Base-by-base conservation (phyloP, 306 rosid genomes). In the Quercus cerris region DNA sequence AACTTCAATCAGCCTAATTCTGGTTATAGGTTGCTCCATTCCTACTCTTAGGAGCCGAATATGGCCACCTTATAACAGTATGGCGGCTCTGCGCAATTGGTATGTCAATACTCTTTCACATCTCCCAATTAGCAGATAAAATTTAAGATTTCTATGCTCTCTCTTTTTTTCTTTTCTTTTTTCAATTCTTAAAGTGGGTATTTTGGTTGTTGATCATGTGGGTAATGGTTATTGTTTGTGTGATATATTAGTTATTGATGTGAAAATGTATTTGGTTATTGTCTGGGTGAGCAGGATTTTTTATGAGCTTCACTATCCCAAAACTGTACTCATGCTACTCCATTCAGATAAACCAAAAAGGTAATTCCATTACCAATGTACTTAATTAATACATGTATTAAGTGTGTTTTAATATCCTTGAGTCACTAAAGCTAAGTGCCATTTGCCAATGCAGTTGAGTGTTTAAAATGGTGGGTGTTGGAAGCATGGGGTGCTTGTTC, bases 11-110 rank as follows among this genome's bases (percentile, higher is more conserved):
- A 71, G 72, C 20, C 71, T 25, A 18, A 56, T 82, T 30, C 70
- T 55, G 77, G 80, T 78, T 77, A 73, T 86, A 94, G 97, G 90
- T 91, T 64, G 84, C 84, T 79, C 98, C 98, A 41, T 86, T 95
- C 71, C 92, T 93, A 81, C 86, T 95, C 70, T 82, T 93, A 41
- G 97, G 97, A 81, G 91, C 96, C 4, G 92, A 95, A 68, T 93
- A 91, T 79, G 98, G 97, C 10, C 96, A 91, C 84, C 86, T 91
- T 12, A 84, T 93, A 62, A 93, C 99, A 30, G 62, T 88, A 22
- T 84, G 97, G 94, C 90, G 97, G 82, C 90, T 95, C 27, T 89
- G 80, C 80, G 90, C 87, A 83, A 80, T 90, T 76, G 97, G 99
- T 95, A 85, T 79, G 81, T 33, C 54, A 74, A 30, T 28, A 79